phyloP scores from a whole-genome alignment of 106 monocot genomes.

The Allium cepa region DNA sequence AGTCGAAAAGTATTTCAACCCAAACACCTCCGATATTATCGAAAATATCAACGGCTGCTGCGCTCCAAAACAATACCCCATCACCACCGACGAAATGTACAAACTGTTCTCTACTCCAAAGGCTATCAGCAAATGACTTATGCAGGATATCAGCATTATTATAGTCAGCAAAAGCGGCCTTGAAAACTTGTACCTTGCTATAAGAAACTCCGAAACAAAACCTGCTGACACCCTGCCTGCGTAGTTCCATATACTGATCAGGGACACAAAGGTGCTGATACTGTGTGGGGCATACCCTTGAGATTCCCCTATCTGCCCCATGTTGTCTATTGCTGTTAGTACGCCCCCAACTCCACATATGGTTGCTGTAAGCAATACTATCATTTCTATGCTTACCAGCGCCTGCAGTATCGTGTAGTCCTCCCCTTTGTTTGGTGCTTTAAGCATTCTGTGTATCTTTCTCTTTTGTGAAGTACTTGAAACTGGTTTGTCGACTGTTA shows the following conservation, averaged over 20 bases:
- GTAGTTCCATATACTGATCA: slow-evolving; percentile 83
- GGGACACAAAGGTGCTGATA: slow-evolving; percentile 68
- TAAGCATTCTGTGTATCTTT: background rate
- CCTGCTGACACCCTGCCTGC: slow-evolving; percentile 51
- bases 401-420: slow-evolving; percentile 60
- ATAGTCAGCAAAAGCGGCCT: slow-evolving; percentile 42
- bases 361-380: slow-evolving; percentile 47
- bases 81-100: slow-evolving; percentile 64
- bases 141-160: slow-evolving; percentile 45
- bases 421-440: slow-evolving; percentile 34
- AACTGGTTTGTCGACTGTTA: background rate
- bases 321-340: slow-evolving; percentile 88
- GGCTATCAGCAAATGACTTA: slow-evolving; percentile 64
- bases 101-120: slow-evolving; percentile 50
- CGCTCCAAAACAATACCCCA: slow-evolving; percentile 79
- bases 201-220: slow-evolving; percentile 60
- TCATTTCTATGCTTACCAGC: slow-evolving; percentile 63
- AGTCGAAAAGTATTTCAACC: slow-evolving; percentile 78
- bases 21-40: slow-evolving; percentile 90
- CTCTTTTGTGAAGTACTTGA: background rate
- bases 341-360: slow-evolving; percentile 75
- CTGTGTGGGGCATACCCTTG: slow-evolving; percentile 48
- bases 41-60: slow-evolving; percentile 60
- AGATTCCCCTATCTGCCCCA: slow-evolving; percentile 86
- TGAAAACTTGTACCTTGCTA: slow-evolving; percentile 43